Percentiles rank a stretch among this genome's conserved stretches.
phyloP scores from a whole-genome alignment of 2,329 filamentous ascomycete genomes.

The Ascochyta viciae-villosae region DNA sequence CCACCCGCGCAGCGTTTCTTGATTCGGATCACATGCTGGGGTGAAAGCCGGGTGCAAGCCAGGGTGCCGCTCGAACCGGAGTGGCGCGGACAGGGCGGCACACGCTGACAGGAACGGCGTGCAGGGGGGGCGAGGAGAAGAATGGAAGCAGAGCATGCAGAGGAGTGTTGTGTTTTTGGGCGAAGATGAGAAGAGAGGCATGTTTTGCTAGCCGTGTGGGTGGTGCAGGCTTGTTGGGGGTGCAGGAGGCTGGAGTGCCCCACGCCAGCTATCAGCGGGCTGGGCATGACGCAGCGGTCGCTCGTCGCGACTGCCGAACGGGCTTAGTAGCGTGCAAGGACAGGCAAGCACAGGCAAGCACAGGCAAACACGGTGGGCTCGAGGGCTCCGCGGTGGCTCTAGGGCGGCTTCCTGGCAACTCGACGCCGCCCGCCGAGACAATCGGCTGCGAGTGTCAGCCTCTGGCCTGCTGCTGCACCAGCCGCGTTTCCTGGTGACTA shows the following conservation, averaged over 20 bases:
- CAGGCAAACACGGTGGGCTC: neutral
- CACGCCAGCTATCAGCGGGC: neutral
- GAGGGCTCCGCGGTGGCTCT: neutral
- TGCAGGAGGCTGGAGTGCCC: too few species aligned
- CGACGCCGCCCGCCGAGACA: conserved; percentile 1
- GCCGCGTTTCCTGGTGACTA: neutral
- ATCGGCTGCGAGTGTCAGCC: conserved; percentile 9
- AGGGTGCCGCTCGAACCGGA: conserved; percentile 12
- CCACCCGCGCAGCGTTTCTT: neutral
- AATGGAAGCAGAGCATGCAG: neutral
- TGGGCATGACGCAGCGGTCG: conserved; percentile 9
- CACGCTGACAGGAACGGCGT: neutral
- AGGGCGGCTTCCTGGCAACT: neutral
- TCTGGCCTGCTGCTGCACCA: conserved; percentile 6
- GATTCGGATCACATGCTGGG: neutral
- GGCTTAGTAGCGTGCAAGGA: conserved; percentile 6
- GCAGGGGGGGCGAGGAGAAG: neutral
- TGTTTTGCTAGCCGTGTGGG: neutral
- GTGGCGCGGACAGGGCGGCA: conserved; percentile 2
- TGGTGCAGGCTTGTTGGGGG: neutral
- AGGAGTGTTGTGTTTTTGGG: neutral
- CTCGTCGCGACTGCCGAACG: neutral
- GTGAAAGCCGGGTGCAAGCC: neutral
- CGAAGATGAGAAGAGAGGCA: neutral
- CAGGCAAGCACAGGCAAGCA: too few species aligned